Conservation (phyloP, 352 stramenopile species). For the Phytopythium mirpurense region DNA sequence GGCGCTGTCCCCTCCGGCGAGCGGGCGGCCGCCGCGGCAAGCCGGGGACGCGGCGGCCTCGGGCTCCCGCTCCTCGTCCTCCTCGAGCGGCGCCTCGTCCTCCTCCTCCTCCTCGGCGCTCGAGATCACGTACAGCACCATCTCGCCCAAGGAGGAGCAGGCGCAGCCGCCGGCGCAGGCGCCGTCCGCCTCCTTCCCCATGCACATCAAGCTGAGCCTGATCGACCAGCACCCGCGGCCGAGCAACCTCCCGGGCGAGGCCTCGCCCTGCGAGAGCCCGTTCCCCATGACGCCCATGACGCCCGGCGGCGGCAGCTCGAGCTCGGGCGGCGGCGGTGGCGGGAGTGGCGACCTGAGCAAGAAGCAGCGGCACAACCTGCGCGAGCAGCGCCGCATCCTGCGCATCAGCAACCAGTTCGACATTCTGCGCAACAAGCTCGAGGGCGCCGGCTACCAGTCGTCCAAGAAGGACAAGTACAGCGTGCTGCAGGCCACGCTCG, state of each 20-base stretch:
- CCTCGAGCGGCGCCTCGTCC: background rate
- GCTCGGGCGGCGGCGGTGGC: constrained; percentile 22
- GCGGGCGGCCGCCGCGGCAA: constrained; percentile 15
- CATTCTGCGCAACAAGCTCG: constrained; percentile 71
- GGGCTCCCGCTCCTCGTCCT: background rate
- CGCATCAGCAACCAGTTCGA: constrained; percentile 85
- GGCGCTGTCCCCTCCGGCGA: constrained; percentile 2
- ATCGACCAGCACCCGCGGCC: constrained; percentile 65
- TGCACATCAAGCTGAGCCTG: constrained; percentile 84
- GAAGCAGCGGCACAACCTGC: constrained; percentile 83
- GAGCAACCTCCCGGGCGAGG: constrained; percentile 42
- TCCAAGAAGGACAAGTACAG: constrained; percentile 87
- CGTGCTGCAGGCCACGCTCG: constrained; percentile 75
- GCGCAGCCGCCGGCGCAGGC: constrained; percentile 32
- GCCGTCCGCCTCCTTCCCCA: constrained; percentile 30
- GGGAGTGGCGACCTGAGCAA: constrained; percentile 79
- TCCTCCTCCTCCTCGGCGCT: constrained; percentile 24
- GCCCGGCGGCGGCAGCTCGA: constrained; percentile 32
- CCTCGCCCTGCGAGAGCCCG: constrained; percentile 66
- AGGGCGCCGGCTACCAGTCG: constrained; percentile 59
- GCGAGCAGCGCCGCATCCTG: constrained; percentile 74
- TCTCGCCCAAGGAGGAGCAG: constrained; percentile 69
- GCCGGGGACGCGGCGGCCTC: background rate
- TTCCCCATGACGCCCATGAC: constrained; percentile 56
- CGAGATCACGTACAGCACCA: constrained; percentile 79